Base-by-base conservation (phyloP, 352 stramenopile genomes). In the Aphanomyces invadans region DNA sequence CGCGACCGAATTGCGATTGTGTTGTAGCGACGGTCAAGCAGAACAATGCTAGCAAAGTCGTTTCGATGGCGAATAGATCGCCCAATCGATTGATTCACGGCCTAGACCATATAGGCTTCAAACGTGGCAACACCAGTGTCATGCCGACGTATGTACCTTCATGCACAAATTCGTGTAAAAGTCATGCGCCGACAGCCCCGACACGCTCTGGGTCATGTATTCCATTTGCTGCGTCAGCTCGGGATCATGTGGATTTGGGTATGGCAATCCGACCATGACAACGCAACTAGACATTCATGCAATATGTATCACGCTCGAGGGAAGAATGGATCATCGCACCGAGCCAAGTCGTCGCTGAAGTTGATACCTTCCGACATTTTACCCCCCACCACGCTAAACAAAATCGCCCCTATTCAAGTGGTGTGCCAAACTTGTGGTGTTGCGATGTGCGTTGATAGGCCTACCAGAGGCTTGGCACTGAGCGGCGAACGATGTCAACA, bases 321-420 rank as follows among this genome's bases (percentile, higher is more conserved):
- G 15, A 42, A 42, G 7, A 15, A 42, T 57, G 5, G 4, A 31
- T 29, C 29, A 45, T 1, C 10, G 12, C 17, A 85, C 29, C 92
- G 76, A 26, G 96, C 97, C 61, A 99, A 84, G 7, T 99, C 95
- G 71, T 99, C 92, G 65, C 86, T 97, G 74, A 99, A 99, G 71
- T 99, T 99, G 77, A 99, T 99, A 28, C 97, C 97, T 84, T 99
- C 97, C 2, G 91, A 98, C 82, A 99, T 97, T 77, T 99, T 99
- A 0, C 96, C 97, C 12, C 97, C 97, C 28, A 99, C 95, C 0
- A 99, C 97, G 66, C 91, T 98, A 19, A 99, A 83, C 1, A 99
- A 72, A 46, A 98, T 71, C 0, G 88, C 92, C 7, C 88, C 89
- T 46, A 76, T 68, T 38, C n/a, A n/a, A n/a, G n/a, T n/a, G n/a